Evolutionary conservation across 768 basidiomycete genomes (phyloP).

Genomic region (Termitomyces sp.): DNA sequence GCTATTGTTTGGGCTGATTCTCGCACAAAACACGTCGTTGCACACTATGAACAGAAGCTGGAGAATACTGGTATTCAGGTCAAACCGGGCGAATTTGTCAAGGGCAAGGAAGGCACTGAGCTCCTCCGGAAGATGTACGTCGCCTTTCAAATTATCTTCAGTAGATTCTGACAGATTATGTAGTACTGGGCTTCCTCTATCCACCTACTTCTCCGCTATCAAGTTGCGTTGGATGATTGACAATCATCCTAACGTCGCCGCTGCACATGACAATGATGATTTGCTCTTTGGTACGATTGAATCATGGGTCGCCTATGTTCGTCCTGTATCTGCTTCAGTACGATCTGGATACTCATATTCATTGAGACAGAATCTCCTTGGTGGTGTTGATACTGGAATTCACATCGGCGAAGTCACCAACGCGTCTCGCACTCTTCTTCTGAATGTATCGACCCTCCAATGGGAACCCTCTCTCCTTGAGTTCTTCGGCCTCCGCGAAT

Average conservation of each 20-base stretch:
- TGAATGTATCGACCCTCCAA: conserved; percentile 74
- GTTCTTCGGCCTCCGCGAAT: conserved; percentile 80
- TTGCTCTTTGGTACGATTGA: conserved; percentile 94
- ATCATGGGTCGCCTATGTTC: conserved; percentile 91
- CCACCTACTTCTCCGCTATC: conserved; percentile 97
- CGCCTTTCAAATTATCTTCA: neutral
- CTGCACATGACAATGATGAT: conserved; percentile 77
- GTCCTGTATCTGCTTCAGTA: conserved; percentile 12
- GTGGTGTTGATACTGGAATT: conserved; percentile 61
- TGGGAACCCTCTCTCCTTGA: conserved; percentile 83
- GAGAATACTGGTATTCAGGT: conserved; percentile 73
- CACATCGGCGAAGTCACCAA: conserved; percentile 95
- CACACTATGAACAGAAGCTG: conserved; percentile 73
- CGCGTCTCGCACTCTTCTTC: conserved; percentile 91
- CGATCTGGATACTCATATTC: conserved; percentile 6
- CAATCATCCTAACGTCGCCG: conserved; percentile 68
- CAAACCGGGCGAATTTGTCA: conserved; percentile 58
- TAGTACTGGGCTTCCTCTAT: conserved; percentile 91
- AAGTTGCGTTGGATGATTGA: conserved; percentile 98
- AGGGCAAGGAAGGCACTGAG: conserved; percentile 65
- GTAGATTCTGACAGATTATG: conserved; percentile 1
- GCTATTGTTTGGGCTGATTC: conserved; percentile 97
- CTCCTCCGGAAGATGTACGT: conserved; percentile 66
- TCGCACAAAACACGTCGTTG: conserved; percentile 83
- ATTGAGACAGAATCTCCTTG: conserved; percentile 67